Conservation (phyloP, 140 eudicot species). For the Flaveria floridana region DNA sequence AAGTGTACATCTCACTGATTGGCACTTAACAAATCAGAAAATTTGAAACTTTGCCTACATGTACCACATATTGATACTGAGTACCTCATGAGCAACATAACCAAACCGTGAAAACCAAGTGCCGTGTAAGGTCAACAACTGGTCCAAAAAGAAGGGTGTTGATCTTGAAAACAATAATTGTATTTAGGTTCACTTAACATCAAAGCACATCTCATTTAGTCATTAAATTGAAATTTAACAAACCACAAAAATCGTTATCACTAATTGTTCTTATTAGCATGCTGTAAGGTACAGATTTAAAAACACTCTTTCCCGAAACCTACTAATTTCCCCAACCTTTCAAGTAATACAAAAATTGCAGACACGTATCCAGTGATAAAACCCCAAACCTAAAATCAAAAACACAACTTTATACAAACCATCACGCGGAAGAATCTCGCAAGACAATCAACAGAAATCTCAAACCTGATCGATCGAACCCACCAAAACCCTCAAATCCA, state of each 20-base stretch:
- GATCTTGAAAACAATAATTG: background rate
- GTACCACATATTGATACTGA: background rate
- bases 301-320: background rate
- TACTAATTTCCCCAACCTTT: background rate
- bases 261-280: constrained; percentile 1
- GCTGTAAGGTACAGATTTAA: background rate
- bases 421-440: too few species aligned
- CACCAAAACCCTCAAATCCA: constrained; percentile 18
- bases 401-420: background rate
- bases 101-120: constrained; percentile 15
- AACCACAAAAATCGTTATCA: constrained; percentile 12
- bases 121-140: background rate
- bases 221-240: constrained; percentile 21
- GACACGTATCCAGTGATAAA: constrained; percentile 13
- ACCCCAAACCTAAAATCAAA: constrained; percentile 11
- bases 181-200: background rate
- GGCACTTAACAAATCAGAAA: constrained; percentile 21
- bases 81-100: background rate
- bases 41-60: constrained; percentile 13
- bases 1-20: constrained; percentile 14
- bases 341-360: background rate
- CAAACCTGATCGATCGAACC: constrained; percentile 5
- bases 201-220: background rate
- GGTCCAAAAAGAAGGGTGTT: too few species aligned
- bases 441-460: background rate